Conservation (phyloP, 1,284 basidiomycete genomes). For the Exobasidium rhododendri region DNA sequence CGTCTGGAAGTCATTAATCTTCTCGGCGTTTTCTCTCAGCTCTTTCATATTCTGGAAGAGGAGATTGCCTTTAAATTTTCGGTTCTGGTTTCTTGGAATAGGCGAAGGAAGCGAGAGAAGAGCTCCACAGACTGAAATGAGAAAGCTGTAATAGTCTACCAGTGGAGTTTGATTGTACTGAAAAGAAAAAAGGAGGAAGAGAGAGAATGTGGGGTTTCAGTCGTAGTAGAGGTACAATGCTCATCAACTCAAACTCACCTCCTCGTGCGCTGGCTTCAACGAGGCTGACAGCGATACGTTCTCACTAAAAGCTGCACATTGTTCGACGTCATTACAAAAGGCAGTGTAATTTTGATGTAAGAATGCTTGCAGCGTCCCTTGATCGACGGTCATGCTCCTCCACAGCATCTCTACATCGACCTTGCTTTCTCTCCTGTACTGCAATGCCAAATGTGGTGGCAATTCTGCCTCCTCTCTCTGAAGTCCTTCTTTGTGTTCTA, state of each 20-base stretch:
- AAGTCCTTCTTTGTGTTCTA: conserved; percentile 13
- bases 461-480: conserved; percentile 20
- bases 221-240: neutral
- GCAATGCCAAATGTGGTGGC: conserved; percentile 61
- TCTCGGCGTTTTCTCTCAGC: conserved; percentile 49
- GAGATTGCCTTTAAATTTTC: conserved; percentile 66
- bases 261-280: conserved; percentile 61
- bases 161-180: conserved; percentile 63
- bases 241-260: conserved; percentile 59
- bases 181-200: neutral
- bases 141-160: conserved; percentile 72
- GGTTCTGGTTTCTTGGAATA: conserved; percentile 64
- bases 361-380: conserved; percentile 81
- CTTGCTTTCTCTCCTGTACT: conserved; percentile 69
- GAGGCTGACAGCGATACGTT: conserved; percentile 77
- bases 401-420: conserved; percentile 68
- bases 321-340: conserved; percentile 74
- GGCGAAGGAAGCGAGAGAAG: conserved; percentile 81
- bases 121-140: conserved; percentile 71
- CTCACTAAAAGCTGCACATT: conserved; percentile 71
- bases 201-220: too few species aligned
- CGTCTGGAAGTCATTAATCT: conserved; percentile 48
- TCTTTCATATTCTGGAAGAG: conserved; percentile 57
- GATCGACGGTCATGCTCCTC: conserved; percentile 83
- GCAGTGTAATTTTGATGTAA: conserved; percentile 87